These are phyloP conservation scores for Mycena chlorophos DNA, from an alignment of 768 basidiomycete species.

Conservation along the genomic window DNA sequence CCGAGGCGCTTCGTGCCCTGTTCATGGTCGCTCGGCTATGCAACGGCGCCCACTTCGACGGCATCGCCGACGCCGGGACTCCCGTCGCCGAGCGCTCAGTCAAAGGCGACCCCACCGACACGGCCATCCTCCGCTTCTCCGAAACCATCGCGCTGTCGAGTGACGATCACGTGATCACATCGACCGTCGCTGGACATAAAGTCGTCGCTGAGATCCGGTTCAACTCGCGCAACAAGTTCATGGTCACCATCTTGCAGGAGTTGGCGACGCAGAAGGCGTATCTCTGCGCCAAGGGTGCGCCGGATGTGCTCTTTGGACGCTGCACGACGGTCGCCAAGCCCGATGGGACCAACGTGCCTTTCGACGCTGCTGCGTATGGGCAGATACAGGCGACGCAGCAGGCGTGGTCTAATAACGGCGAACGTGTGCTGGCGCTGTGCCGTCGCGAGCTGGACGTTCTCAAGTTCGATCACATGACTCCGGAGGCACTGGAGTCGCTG, in stretches of 20 bases:
- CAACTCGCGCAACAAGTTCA: slow-evolving; percentile 59
- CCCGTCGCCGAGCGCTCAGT: slow-evolving; percentile 33
- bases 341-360: slow-evolving; percentile 34
- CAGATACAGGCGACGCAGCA: slow-evolving; percentile 34
- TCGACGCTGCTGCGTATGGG: slow-evolving; percentile 26
- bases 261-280: slow-evolving; percentile 23
- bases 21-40: slow-evolving; percentile 53
- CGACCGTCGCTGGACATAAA: slow-evolving; percentile 22
- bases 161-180: slow-evolving; percentile 19
- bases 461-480: slow-evolving; percentile 24
- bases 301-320: slow-evolving; percentile 49
- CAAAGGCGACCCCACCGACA: slow-evolving; percentile 54
- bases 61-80: slow-evolving; percentile 23
- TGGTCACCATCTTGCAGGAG: slow-evolving; percentile 45
- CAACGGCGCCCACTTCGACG: slow-evolving; percentile 55
- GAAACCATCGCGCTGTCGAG: slow-evolving; percentile 31
- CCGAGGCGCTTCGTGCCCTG: slow-evolving; percentile 29
- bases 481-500: slow-evolving; percentile 33
- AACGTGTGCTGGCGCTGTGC: slow-evolving; percentile 54
- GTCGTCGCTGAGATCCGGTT: slow-evolving; percentile 41
- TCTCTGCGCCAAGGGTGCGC: slow-evolving; percentile 60
- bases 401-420: slow-evolving; percentile 48
- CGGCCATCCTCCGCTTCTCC: slow-evolving; percentile 52
- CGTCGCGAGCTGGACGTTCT: slow-evolving; percentile 28
- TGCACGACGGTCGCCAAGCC: slow-evolving; percentile 37